Evolutionary conservation across 2,329 filamentous ascomycete species (phyloP), one percentile per base, ranked within the genome.

Genomic region (Fusarium mangiferae): DNA sequence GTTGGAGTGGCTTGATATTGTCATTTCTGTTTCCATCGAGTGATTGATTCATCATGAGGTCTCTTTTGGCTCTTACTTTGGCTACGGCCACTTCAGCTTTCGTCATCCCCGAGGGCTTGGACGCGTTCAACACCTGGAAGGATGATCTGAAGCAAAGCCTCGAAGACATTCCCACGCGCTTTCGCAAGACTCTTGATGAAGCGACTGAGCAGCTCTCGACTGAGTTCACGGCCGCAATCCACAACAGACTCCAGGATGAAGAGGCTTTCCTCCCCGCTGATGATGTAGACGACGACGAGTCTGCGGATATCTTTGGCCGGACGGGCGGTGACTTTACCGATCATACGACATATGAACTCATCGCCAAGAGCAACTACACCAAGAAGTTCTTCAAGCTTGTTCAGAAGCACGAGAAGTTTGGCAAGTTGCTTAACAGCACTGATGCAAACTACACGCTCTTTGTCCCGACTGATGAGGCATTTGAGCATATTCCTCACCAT

Each of bases 391-490:
- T 92, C 35, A 89, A 92, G 79, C 85, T 95, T n/a, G 88, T 98
- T 75, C 87, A 92, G 70, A 87, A 94, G 69, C 91, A 93, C 79
- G 87, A 91, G 2, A 90, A 94, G 59, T 84, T 98, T 2, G 90
- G 96, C 41, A 82, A 92, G 61, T 81, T 91, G 7, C 88, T 98
- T 35, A 96, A 97, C 83, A 89, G 89, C 78, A 96, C 93, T 4
- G 83, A 88, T 41, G 85, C 89, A 28, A 95, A 96, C 81, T 90
- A 92, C 78, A 98, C 95, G 2, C 83, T 96, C 57, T 97, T 98
- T 78, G 93, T 93, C 5, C 95, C 95, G 0, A 90, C 89, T 3
- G 90, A 98, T 80, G 84, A 87, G 56, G 94, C 94, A 0, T 96
- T 98, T 76, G 89, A 92, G 70, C 84, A 88, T 74, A 82, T 90